A percentile compares a stretch with the other conserved stretches of the same genome.
Conservation (phyloP, 1,284 basidiomycete genomes). For the Golubevia sp. region DNA sequence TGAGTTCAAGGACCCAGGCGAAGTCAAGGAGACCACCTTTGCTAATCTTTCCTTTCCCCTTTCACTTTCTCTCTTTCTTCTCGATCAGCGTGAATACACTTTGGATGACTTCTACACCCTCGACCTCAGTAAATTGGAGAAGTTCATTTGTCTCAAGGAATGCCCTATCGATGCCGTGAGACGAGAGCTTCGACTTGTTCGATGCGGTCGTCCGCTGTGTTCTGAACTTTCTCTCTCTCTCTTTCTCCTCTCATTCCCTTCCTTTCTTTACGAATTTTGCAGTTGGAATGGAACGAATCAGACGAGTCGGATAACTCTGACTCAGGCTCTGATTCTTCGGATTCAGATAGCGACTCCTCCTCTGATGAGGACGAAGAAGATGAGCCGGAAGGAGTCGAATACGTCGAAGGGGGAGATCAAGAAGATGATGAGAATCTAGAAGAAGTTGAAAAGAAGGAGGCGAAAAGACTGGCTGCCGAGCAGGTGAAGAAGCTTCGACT, state of each 20-base stretch:
- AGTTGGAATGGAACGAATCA: conserved; percentile 54
- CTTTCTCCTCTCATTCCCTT: not conserved
- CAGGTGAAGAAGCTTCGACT: conserved; percentile 3
- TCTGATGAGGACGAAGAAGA: conserved; percentile 39
- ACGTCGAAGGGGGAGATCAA: conserved; percentile 9
- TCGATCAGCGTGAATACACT: conserved; percentile 45
- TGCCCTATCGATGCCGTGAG: conserved; percentile 48
- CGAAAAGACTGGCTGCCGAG: conserved; percentile 14
- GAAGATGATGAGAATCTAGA: conserved; percentile 20
- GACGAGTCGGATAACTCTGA: conserved; percentile 36
- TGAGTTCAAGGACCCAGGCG: conserved; percentile 6
- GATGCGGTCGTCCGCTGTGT: not conserved
- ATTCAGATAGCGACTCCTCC: conserved; percentile 11
- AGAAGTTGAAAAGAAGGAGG: conserved; percentile 1
- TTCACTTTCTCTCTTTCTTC: not conserved
- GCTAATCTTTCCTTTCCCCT: no score
- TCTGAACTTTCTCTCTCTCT: not conserved
- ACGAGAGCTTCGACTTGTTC: not conserved
- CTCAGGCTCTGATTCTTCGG: conserved; percentile 17
- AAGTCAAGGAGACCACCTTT: not conserved
- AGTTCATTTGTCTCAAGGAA: conserved; percentile 47
- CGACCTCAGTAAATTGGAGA: conserved; percentile 53
- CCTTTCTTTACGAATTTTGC: not conserved
- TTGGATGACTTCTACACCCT: conserved; percentile 60
- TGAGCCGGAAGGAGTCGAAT: conserved; percentile 35